Evolutionary conservation across 1,139 yeast species (phyloP).

Genomic region (Candida smagusa): DNA sequence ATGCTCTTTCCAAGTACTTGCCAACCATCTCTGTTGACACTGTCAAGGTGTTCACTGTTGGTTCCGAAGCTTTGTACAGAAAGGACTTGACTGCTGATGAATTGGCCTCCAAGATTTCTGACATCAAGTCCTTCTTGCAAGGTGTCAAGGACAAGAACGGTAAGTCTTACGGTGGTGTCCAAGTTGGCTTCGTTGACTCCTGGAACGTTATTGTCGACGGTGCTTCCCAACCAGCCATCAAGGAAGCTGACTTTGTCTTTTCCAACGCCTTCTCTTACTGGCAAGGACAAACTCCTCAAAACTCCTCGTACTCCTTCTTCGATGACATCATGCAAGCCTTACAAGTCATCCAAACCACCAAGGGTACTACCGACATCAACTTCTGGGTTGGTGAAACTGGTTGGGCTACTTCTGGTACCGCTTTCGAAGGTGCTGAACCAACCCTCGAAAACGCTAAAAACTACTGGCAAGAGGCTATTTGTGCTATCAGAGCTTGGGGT

Average conservation of each 20-base stretch:
- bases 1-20: slow-evolving; percentile 64
- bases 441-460: slow-evolving; percentile 66
- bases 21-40: slow-evolving; percentile 67
- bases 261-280: slow-evolving; percentile 97
- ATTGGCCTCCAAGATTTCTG: slow-evolving; percentile 61
- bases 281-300: slow-evolving; percentile 88
- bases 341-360: slow-evolving; percentile 76
- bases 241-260: slow-evolving; percentile 78
- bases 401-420: slow-evolving; percentile 91
- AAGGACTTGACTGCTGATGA: slow-evolving; percentile 68
- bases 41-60: slow-evolving; percentile 74
- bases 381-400: slow-evolving; percentile 99
- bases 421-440: slow-evolving; percentile 64
- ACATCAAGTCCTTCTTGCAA: slow-evolving; percentile 53
- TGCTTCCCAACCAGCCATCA: slow-evolving; percentile 61
- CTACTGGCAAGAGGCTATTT: slow-evolving; percentile 84
- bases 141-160: slow-evolving; percentile 78
- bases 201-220: slow-evolving; percentile 92
- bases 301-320: slow-evolving; percentile 84
- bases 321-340: slow-evolving; percentile 97
- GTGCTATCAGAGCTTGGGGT: slow-evolving; percentile 96
- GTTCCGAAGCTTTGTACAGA: slow-evolving; percentile 91
- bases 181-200: slow-evolving; percentile 92
- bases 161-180: slow-evolving; percentile 62
- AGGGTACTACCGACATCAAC: slow-evolving; percentile 78